phyloP scores from a whole-genome alignment of 192 early-diverging fungal genomes.

The Haplosporangium gracile region DNA sequence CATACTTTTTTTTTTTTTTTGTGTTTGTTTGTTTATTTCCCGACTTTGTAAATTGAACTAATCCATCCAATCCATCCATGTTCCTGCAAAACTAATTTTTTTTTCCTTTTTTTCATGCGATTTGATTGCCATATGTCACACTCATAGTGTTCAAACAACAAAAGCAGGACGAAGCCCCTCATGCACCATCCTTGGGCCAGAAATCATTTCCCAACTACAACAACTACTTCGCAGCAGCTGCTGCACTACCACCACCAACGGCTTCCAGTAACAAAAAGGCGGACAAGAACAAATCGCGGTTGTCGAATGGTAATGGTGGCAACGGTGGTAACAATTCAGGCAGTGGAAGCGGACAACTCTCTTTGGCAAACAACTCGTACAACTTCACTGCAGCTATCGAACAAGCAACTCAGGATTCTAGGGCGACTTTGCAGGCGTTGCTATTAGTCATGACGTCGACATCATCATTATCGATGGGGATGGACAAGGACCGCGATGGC shows the following conservation, averaged over 20 bases:
- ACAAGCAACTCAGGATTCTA: background rate
- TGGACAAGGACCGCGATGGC: background rate
- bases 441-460: constrained; percentile 2
- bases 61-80: background rate
- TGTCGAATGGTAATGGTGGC: background rate
- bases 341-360: background rate
- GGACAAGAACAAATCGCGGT: constrained; percentile 7
- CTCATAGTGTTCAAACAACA: background rate
- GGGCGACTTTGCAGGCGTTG: background rate
- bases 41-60: background rate
- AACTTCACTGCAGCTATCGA: background rate
- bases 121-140: background rate
- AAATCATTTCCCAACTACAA: background rate
- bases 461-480: background rate
- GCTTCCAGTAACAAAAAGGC: background rate
- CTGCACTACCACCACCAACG: background rate
- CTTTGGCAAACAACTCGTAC: background rate
- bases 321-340: background rate
- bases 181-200: background rate
- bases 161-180: background rate
- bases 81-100: background rate
- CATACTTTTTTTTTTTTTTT: background rate
- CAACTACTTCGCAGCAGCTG: background rate
- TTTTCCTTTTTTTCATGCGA: background rate
- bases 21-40: background rate